Percentiles rank a stretch among this genome's conserved stretches.
Evolutionary conservation across 1,284 basidiomycete genomes (phyloP).

Genomic region (Leucoagaricus sp.): DNA sequence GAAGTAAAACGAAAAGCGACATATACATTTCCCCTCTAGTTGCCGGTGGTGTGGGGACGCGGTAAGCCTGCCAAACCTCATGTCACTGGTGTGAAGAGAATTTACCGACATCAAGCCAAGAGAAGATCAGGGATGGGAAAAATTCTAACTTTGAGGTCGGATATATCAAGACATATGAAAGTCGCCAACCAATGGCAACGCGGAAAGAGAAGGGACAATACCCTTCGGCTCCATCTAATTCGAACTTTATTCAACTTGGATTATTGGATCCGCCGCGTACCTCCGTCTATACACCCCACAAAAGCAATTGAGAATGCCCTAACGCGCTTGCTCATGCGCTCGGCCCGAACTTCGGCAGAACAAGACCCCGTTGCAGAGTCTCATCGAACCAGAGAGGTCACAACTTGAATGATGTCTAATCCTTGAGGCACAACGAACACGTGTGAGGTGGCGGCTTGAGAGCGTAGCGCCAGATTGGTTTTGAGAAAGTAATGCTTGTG

Average conservation of each 20-base stretch:
- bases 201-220: not conserved
- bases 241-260: not conserved
- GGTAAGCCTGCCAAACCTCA: not conserved
- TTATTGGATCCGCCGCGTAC: not conserved
- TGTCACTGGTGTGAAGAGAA: not conserved
- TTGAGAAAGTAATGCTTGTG: not conserved
- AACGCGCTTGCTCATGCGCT: too few species aligned
- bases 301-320: too few species aligned
- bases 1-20: not conserved
- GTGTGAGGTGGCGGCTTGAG: not conserved
- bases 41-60: constrained; percentile 4
- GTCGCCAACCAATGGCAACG: not conserved
- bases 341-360: too few species aligned
- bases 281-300: too few species aligned
- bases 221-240: not conserved
- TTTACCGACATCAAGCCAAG: constrained; percentile 4
- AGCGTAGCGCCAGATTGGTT: not conserved
- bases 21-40: not conserved
- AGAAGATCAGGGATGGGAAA: constrained; percentile 1
- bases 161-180: constrained; percentile 6
- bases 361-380: too few species aligned
- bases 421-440: not conserved
- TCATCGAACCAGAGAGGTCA: too few species aligned
- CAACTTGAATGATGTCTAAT: too few species aligned
- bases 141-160: not conserved